Evolutionary conservation across 169 alveolate species (phyloP), one percentile per base, ranked within the genome.

Genomic region (Cryptosporidium canis): DNA sequence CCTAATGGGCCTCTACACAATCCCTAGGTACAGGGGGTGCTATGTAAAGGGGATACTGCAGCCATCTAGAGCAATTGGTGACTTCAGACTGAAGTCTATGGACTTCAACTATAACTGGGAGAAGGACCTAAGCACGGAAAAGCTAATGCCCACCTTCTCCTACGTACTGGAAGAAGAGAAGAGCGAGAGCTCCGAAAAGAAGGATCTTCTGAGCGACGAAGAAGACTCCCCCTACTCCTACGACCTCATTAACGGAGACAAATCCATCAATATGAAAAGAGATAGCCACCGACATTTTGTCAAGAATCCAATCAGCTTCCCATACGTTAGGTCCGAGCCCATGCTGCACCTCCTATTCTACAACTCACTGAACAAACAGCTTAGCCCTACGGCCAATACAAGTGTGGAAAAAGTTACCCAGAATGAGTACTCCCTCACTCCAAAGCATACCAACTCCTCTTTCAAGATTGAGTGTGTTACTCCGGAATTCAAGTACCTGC

Each of bases 51-150:
- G 87, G 51, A 77, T 77, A 9, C 37, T 77, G 16, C 87, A 77
- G n/a, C 87, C 87, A 31, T 77, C 87, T 12, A 77, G 87, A 58
- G 87, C 87, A 56, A 77, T 77, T 41, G 87, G 87, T 7, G 87
- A 77, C 47, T 77, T 77, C 29, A 77, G 87, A 77, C 43, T 77
- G 21, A 77, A 77, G 44, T 18, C 31, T 39, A 77, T 77, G 87
- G 87, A 77, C n/a, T 77, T 77, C 31, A 77, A 77, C 65, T 77
- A 77, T 58, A 77, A 77, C 64, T 77, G 87, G 87, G 87, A 77
- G 31, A 77, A 77, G 43, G 87, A 77, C 37, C 31, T 77, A 31
- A 58, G 77, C 44, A 58, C 77, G 24, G 70, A 55, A 24, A 77
- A 77, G 27, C 44, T 77, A 12, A 1, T 41, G 37, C 55, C 68